Conservation (phyloP, 202 grass and related monocot species). For the Hordeum pubiflorum region DNA sequence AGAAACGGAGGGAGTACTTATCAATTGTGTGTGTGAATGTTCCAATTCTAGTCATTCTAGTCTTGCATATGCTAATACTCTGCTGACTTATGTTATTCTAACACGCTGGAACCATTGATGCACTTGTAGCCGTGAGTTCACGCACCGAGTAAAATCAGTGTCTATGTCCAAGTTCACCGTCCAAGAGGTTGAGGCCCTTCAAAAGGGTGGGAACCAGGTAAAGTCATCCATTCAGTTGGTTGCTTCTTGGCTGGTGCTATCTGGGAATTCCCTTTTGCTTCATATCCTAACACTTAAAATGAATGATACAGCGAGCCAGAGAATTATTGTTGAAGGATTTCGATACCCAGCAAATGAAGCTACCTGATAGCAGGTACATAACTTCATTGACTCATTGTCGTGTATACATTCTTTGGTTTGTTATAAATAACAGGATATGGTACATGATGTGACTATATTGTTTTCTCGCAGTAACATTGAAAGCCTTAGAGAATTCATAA, state of each 20-base stretch:
- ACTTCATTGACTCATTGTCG: background rate
- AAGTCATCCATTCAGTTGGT: background rate
- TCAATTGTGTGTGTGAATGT: background rate
- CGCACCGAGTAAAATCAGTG: slow-evolving; percentile 85
- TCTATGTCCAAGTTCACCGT: slow-evolving; percentile 76
- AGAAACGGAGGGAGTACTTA: too few species aligned
- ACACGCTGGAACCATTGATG: background rate
- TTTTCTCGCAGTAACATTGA: slow-evolving; percentile 42
- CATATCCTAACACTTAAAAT: slow-evolving; percentile 1
- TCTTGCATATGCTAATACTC: background rate
- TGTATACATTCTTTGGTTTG: background rate
- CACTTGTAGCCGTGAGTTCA: slow-evolving; percentile 71
- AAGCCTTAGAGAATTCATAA: slow-evolving; percentile 84
- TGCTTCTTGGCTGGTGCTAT: background rate
- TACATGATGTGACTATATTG: background rate
- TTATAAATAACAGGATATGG: background rate
- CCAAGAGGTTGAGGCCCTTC: slow-evolving; percentile 75
- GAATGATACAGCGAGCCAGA: slow-evolving; percentile 50
- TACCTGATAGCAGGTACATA: slow-evolving; percentile 65
- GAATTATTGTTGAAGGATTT: slow-evolving; percentile 71
- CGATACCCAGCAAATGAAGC: slow-evolving; percentile 46
- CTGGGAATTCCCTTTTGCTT: slow-evolving; percentile 7
- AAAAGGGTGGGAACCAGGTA: slow-evolving; percentile 86
- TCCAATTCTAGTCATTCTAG: background rate
- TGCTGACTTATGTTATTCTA: background rate